A percentile compares a stretch with the other conserved stretches of the same genome.
Evolutionary conservation across 306 rosid species (phyloP).

Genomic region (Hippophae rhamnoides): DNA sequence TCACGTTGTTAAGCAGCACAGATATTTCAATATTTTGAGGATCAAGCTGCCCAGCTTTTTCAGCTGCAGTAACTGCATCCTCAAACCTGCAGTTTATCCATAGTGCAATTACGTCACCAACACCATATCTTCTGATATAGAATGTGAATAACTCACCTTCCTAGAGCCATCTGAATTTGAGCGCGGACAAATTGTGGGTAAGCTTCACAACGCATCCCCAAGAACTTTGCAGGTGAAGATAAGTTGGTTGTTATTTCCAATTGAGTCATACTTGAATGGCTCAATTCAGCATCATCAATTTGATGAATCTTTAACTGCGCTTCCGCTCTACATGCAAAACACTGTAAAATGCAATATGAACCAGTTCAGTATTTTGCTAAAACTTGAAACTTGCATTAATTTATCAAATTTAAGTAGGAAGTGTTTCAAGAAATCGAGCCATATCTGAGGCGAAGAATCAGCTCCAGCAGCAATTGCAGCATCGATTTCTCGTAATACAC

Average conservation of each 20-base stretch:
- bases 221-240: constrained; percentile 40
- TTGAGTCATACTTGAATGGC: constrained; percentile 36
- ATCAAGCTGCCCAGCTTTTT: constrained; percentile 68
- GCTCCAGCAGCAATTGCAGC: constrained; percentile 64
- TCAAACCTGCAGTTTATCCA: constrained; percentile 93
- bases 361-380: constrained; percentile 35
- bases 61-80: constrained; percentile 78
- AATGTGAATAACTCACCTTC: constrained; percentile 67
- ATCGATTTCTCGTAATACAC: constrained; percentile 60
- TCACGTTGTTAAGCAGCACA: constrained; percentile 52
- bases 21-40: constrained; percentile 63
- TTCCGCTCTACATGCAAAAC: constrained; percentile 91
- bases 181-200: constrained; percentile 56
- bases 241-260: constrained; percentile 24
- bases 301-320: constrained; percentile 81
- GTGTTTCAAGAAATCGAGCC: not conserved
- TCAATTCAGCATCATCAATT: constrained; percentile 66
- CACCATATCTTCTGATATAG: constrained; percentile 21
- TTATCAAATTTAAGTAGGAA: not conserved
- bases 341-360: constrained; percentile 81
- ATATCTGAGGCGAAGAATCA: constrained; percentile 74
- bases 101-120: constrained; percentile 48
- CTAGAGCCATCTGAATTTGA: constrained; percentile 80
- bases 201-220: constrained; percentile 79
- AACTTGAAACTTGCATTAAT: not conserved